Base-by-base conservation (phyloP, 352 stramenopile genomes). In the Pythium insidiosum region DNA sequence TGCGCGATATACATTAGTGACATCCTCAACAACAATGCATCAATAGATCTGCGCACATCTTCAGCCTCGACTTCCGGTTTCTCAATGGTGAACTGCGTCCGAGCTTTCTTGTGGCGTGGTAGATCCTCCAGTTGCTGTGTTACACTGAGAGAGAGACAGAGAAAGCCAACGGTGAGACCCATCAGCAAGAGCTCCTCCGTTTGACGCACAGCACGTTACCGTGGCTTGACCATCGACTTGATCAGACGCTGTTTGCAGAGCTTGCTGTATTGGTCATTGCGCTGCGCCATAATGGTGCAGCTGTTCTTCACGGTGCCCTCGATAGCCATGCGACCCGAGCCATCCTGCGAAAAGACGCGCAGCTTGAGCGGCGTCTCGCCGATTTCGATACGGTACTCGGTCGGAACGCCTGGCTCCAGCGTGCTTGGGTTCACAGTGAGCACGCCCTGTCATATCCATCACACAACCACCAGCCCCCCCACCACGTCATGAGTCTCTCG, bases 301-400 rank as follows among this genome's bases (percentile, higher is more conserved):
- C 68, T 90, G 47, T 89, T 82, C 59, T 83, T 93, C 26, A 93
- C 74, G 0, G 74, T 88, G 38, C 81, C 81, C 59, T 93, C 81
- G 38, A 93, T 84, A 18, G 81, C 81, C 81, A 93, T 91, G 34
- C 81, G 75, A 3, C 81, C 81, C 7, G 81, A 91, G 19, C 78
- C 81, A 47, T 93, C 81, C 16, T 88, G 68, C 13, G 77, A 90
- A 33, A 93, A 90, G 24, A 93, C 77, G 41, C 86, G 86, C 43
- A 91, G 62, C 63, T 87, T 85, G 33, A 91, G 57, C 34, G 75
- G 73, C 21, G 77, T 84, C 56, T 80, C 68, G 36, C 72, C 69
- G 23, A 90, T 83, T 50, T 89, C 77, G 21, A 89, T 68, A 21
- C 76, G 72, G 53, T 90, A 93, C 47, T 93, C 81, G 0, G 78